These are phyloP conservation scores for Fusarium sp. DNA, from an alignment of 2,329 filamentous ascomycete species.

Conservation along the genomic window DNA sequence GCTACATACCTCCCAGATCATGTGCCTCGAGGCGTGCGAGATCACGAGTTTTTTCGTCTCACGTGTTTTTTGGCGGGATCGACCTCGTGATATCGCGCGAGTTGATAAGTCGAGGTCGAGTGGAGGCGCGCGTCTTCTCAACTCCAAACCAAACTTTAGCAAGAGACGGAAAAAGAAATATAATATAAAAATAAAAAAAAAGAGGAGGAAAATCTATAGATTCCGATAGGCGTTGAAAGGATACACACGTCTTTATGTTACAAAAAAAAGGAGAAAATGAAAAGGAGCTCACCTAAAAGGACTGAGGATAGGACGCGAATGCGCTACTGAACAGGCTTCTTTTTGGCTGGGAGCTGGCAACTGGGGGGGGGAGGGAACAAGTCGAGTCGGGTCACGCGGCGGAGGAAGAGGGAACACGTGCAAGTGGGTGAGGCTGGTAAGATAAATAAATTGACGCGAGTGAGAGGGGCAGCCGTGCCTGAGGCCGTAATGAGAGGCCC, in stretches of 20 bases:
- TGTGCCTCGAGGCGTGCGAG: conserved; percentile 52
- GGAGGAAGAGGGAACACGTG: conserved; percentile 53
- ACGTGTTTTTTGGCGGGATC: conserved; percentile 58
- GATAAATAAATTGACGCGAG: conserved; percentile 47
- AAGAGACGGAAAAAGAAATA: conserved; percentile 6
- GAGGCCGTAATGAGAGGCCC: conserved; percentile 33
- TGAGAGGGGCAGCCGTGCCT: conserved; percentile 33
- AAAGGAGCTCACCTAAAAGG: conserved; percentile 16
- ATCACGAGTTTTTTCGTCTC: conserved; percentile 58
- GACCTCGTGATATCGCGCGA: conserved; percentile 60
- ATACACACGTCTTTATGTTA: conserved; percentile 44
- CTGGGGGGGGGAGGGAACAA: conserved; percentile 39
- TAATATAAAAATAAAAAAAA: conserved; percentile 13
- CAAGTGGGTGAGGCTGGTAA: conserved; percentile 50
- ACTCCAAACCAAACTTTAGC: conserved; percentile 17
- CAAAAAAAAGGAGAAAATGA: conserved; percentile 35
- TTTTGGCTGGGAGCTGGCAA: conserved; percentile 24
- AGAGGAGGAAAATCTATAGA: conserved; percentile 16
- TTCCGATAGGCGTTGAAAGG: conserved; percentile 33
- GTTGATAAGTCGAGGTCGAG: conserved; percentile 40
- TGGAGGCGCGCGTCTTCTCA: conserved; percentile 30
- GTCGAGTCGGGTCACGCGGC: conserved; percentile 53
- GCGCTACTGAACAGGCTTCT: not conserved
- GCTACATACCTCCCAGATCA: conserved; percentile 58
- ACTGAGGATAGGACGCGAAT: no score